Conservation (phyloP, 2,329 filamentous ascomycete genomes). For the Allantophomopsis lycopodina region DNA sequence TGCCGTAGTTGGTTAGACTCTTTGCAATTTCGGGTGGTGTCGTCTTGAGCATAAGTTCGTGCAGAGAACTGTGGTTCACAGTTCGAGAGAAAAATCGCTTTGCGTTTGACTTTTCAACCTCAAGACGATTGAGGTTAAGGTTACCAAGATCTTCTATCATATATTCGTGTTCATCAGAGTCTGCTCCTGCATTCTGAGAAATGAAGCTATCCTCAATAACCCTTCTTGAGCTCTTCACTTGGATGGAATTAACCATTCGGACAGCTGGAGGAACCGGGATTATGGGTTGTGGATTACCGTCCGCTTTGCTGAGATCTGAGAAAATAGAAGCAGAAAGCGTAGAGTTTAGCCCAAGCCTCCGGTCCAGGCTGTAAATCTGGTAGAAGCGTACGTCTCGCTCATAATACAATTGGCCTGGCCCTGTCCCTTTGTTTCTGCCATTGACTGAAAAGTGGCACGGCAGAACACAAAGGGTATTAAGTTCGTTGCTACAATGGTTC, state of each 20-base stretch:
- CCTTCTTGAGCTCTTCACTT: background rate
- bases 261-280: background rate
- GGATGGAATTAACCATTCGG: background rate
- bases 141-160: too few species aligned
- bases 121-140: too few species aligned
- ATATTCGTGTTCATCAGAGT: constrained; percentile 1
- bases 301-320: constrained; percentile 3
- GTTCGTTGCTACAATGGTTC: too few species aligned
- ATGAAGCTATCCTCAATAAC: constrained; percentile 12
- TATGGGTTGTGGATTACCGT: background rate
- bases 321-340: constrained; percentile 19
- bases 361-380: constrained; percentile 28
- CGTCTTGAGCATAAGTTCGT: too few species aligned
- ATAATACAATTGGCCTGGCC: constrained; percentile 14
- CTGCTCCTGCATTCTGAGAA: constrained; percentile 8
- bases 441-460: too few species aligned
- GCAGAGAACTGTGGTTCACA: background rate
- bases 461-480: too few species aligned
- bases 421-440: background rate
- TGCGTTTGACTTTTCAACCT: too few species aligned
- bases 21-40: too few species aligned
- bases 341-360: constrained; percentile 28
- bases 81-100: too few species aligned
- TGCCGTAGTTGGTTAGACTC: too few species aligned
- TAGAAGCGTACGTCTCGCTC: constrained; percentile 27